phyloP scores from a whole-genome alignment of 140 eudicot genomes.

The Ambrosia hybrid region DNA sequence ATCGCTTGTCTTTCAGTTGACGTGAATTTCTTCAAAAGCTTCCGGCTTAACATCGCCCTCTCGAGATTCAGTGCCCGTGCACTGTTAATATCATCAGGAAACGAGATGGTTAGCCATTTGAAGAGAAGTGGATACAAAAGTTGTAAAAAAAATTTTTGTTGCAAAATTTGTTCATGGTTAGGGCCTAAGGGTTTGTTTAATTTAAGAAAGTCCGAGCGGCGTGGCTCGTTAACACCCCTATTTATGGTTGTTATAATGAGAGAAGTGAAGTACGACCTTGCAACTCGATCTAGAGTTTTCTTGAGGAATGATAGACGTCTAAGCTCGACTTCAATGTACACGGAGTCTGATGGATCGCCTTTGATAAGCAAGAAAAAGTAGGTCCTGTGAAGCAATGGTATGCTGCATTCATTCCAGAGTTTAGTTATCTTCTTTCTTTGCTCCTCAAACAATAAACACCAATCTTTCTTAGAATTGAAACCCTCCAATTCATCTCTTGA shows the following conservation, averaged over 20 bases:
- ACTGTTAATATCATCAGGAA: slow-evolving; percentile 37
- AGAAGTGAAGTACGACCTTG: slow-evolving; percentile 44
- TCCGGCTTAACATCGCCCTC: slow-evolving; percentile 64
- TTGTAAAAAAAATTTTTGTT: too few species aligned
- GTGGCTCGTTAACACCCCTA: not conserved
- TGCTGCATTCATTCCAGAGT: slow-evolving; percentile 81
- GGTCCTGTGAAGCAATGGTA: slow-evolving; percentile 75
- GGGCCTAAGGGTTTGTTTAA: not conserved
- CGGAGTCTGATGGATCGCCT: slow-evolving; percentile 86
- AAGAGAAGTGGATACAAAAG: not conserved
- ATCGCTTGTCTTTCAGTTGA: slow-evolving; percentile 57
- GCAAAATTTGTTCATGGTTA: not conserved
- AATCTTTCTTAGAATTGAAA: slow-evolving; percentile 26
- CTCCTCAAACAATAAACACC: slow-evolving; percentile 62
- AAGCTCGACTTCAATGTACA: slow-evolving; percentile 89
- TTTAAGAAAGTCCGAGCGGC: not conserved
- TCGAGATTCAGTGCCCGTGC: slow-evolving; percentile 58
- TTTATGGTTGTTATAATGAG: not conserved
- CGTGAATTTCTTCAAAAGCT: slow-evolving; percentile 52
- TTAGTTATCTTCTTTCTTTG: slow-evolving; percentile 59
- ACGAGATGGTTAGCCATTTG: not conserved
- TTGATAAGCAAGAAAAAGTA: slow-evolving; percentile 75
- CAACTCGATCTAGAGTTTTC: slow-evolving; percentile 38
- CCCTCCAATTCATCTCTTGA: slow-evolving; percentile 2
- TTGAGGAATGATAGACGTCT: slow-evolving; percentile 74